Evolutionary conservation across 176 grass and related monocot genomes (phyloP).

Genomic region (Bolboschoenus planiculmis): DNA sequence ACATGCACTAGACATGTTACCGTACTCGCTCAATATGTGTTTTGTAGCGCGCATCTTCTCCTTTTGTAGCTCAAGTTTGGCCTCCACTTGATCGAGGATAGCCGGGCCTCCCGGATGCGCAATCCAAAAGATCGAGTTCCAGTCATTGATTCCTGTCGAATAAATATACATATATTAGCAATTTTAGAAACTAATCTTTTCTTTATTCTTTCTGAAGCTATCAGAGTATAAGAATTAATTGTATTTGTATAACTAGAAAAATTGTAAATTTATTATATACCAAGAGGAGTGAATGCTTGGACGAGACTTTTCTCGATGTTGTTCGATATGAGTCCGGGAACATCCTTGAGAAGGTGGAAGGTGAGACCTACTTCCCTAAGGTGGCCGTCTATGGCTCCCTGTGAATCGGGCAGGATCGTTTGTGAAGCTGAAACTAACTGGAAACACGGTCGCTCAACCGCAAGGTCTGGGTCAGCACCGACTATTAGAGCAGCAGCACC

Average conservation of each 20-base stretch:
- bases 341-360: background rate
- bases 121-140: background rate
- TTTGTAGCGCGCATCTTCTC: background rate
- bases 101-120: background rate
- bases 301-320: background rate
- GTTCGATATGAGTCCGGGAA: background rate
- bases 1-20: background rate
- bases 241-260: background rate
- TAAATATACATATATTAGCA: background rate
- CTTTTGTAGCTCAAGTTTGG: background rate
- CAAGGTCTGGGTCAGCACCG: background rate
- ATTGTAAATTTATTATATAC: background rate
- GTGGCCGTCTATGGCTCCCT: background rate
- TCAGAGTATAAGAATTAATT: too few species aligned
- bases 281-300: background rate
- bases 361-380: background rate
- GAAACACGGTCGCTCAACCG: background rate
- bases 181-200: background rate
- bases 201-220: too few species aligned
- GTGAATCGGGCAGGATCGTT: background rate
- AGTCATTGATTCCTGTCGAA: background rate
- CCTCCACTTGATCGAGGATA: background rate
- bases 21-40: background rate
- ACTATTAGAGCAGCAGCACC: background rate
- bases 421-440: background rate